These are phyloP conservation scores for Pythium aristosporum DNA, from an alignment of 352 stramenopile species.

Conservation along the genomic window DNA sequence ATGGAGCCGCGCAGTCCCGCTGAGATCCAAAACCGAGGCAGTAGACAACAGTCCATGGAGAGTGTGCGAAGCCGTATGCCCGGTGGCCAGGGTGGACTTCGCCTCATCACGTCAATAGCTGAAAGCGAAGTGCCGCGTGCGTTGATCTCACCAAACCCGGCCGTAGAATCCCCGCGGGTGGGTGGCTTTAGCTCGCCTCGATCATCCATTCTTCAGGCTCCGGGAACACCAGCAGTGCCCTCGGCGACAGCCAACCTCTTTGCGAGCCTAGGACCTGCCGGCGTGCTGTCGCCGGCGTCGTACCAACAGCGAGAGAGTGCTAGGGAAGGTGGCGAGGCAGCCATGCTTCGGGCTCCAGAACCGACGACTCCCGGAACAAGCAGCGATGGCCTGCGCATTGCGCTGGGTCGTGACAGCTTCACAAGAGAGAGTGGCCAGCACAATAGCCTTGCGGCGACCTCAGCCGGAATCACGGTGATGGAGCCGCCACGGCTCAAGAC, in stretches of 20 bases:
- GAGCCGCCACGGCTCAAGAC: slow-evolving; percentile 22
- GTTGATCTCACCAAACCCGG: slow-evolving; percentile 83
- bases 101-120: slow-evolving; percentile 77
- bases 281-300: slow-evolving; percentile 72
- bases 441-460: slow-evolving; percentile 4
- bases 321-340: slow-evolving; percentile 29
- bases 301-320: slow-evolving; percentile 80
- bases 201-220: slow-evolving; percentile 65
- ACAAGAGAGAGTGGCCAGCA: slow-evolving; percentile 51
- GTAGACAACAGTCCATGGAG: slow-evolving; percentile 30
- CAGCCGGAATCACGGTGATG: not conserved
- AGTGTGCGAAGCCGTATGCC: slow-evolving; percentile 32
- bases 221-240: slow-evolving; percentile 60
- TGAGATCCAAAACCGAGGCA: slow-evolving; percentile 80
- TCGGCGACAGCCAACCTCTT: slow-evolving; percentile 56
- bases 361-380: slow-evolving; percentile 16
- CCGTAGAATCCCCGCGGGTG: slow-evolving; percentile 77
- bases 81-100: slow-evolving; percentile 53
- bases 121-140: slow-evolving; percentile 80
- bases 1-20: slow-evolving; percentile 70
- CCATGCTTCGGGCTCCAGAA: slow-evolving; percentile 36
- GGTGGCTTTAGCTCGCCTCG: slow-evolving; percentile 78
- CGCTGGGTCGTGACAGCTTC: slow-evolving; percentile 69
- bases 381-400: slow-evolving; percentile 69
- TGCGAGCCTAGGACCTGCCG: slow-evolving; percentile 37